These are phyloP conservation scores for Aspergillus brunneoviolaceus DNA, from an alignment of 2,329 filamentous ascomycete species.

Conservation along the genomic window DNA sequence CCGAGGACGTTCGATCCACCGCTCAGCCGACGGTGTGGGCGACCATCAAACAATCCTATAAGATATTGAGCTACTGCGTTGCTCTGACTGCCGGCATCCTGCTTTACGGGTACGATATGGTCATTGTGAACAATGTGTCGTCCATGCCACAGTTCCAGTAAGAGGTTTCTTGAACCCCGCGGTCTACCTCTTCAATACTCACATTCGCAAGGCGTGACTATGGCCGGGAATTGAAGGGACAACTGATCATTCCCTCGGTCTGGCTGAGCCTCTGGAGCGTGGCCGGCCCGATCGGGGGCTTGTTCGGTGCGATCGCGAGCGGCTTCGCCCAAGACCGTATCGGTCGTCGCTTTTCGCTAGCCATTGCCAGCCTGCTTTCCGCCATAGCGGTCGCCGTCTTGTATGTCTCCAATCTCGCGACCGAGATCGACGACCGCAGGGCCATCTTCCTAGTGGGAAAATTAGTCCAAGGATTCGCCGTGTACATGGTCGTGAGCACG, in stretches of 20 bases:
- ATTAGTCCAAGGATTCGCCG: conserved; percentile 47
- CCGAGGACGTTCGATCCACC: not conserved
- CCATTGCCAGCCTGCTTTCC: conserved; percentile 39
- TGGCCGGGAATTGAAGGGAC: conserved; percentile 30
- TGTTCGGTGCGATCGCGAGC: conserved; percentile 40
- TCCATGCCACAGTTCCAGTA: conserved; percentile 24
- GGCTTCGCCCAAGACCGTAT: conserved; percentile 44
- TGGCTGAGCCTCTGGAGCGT: conserved; percentile 51
- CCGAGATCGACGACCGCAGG: conserved; percentile 30
- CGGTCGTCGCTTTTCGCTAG: conserved; percentile 41
- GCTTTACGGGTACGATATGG: conserved; percentile 35
- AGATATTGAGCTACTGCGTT: conserved; percentile 18
- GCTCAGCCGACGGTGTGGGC: conserved; percentile 3
- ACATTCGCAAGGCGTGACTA: conserved; percentile 27
- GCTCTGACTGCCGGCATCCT: conserved; percentile 27
- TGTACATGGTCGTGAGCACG: conserved; percentile 48
- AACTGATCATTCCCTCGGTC: conserved; percentile 42
- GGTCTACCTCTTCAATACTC: not conserved
- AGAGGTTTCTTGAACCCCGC: not conserved
- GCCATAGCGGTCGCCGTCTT: conserved; percentile 39
- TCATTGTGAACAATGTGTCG: conserved; percentile 31
- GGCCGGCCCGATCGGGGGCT: conserved; percentile 39
- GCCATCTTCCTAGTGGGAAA: conserved; percentile 48
- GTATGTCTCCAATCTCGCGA: conserved; percentile 34
- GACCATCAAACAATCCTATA: conserved; percentile 11